Evolutionary conservation across 2,329 filamentous ascomycete species (phyloP).

Genomic region (Colletotrichum neosansevieriae): DNA sequence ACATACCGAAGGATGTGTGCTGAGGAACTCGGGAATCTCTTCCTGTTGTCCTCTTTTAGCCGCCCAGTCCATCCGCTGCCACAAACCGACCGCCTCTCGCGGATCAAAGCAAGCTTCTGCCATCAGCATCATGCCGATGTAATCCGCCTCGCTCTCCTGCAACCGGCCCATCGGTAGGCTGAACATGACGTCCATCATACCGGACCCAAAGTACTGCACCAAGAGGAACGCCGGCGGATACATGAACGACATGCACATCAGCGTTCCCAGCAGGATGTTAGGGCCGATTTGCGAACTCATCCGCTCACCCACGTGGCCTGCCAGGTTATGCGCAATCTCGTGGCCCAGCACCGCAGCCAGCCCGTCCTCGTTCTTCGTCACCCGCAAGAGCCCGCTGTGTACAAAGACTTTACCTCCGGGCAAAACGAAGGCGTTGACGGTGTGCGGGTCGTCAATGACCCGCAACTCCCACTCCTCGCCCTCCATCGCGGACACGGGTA

Average conservation of each 20-base stretch:
- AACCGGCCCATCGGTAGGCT: slow-evolving; percentile 74
- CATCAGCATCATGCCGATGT: slow-evolving; percentile 87
- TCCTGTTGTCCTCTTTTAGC: slow-evolving; percentile 53
- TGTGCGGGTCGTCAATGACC: slow-evolving; percentile 75
- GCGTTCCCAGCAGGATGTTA: slow-evolving; percentile 62
- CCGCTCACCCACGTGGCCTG: slow-evolving; percentile 75
- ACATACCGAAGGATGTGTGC: slow-evolving; percentile 79
- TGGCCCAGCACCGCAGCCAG: slow-evolving; percentile 82
- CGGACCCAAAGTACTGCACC: slow-evolving; percentile 55
- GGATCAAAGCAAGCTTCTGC: slow-evolving; percentile 83
- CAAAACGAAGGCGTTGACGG: slow-evolving; percentile 81
- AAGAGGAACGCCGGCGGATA: slow-evolving; percentile 58
- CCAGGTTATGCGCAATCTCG: slow-evolving; percentile 83
- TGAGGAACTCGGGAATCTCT: slow-evolving; percentile 77
- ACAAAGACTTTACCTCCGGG: slow-evolving; percentile 86
- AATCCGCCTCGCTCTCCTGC: slow-evolving; percentile 84
- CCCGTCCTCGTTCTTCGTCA: slow-evolving; percentile 75
- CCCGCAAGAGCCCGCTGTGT: slow-evolving; percentile 77
- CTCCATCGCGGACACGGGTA: slow-evolving; percentile 74
- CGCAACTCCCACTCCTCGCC: slow-evolving; percentile 76
- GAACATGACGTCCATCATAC: slow-evolving; percentile 73
- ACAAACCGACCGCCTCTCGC: slow-evolving; percentile 73
- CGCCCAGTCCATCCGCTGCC: slow-evolving; percentile 72
- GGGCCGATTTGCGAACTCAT: slow-evolving; percentile 65
- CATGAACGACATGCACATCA: slow-evolving; percentile 61